Evolutionary conservation across 768 basidiomycete species (phyloP), one percentile per base, ranked within the genome.

Genomic region (Stropharia rugosoannulata): DNA sequence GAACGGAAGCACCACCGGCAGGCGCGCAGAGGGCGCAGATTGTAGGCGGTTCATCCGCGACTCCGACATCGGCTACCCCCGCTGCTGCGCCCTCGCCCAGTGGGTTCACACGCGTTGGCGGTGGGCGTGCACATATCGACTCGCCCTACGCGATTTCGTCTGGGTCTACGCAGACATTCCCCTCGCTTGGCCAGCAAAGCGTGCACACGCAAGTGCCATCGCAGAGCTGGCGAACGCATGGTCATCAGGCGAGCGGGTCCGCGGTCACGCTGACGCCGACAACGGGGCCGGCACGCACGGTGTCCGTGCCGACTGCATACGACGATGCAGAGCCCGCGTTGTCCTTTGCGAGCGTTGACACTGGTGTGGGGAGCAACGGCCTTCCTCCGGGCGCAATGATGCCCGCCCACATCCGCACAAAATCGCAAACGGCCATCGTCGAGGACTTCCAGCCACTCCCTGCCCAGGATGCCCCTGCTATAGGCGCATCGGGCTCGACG

Each of bases 61-160:
- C 62, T 57, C 72, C 48, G 27, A 62, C 59, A 32, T 46, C 59
- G 2, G 46, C 60, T 9, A 43, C 57, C 3, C 44, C 56, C 1
- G 50, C 56, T 11, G 57, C 56, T 18, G 49, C 51, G n/a, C 29
- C 59, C 27, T 49, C 57, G 12, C n/a, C 59, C 12, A 66, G 60
- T 16, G 93, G 93, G 2, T 97, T 98, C 73, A 83, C 91, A 4
- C 81, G 93, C 46, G 82, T 98, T 2, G 88, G 90, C 12, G 95
- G 95, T 11, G 95, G 95, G 29, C 79, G 87, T 39, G 90, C 95
- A 1, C 87, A 94, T 63, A 90, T 86, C 48, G 88, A 93, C 53
- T 75, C 87, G 8, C 95, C 95, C 0, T 97, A 95, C 67, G 87
- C 91, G 0, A 90, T 92, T 27, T 49, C 59, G 16, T 47, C 61